phyloP scores from a whole-genome alignment of 2,329 filamentous ascomycete species.

The Fusarium sp. region DNA sequence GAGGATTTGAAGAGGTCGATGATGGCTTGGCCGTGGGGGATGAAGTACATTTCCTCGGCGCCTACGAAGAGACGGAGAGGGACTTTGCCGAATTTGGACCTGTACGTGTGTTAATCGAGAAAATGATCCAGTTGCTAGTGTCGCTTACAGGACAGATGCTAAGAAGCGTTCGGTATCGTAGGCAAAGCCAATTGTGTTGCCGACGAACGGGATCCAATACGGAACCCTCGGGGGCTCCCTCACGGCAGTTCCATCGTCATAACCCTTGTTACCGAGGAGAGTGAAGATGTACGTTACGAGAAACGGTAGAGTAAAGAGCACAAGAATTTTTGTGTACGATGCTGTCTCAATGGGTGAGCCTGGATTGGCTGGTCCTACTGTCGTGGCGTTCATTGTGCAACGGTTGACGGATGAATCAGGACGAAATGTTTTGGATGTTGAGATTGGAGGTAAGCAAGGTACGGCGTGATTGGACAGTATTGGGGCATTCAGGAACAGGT shows the following conservation, averaged over 20 bases:
- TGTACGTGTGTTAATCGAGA: neutral
- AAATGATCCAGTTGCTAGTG: accelerated
- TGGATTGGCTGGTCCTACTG: neutral
- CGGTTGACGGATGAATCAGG: neutral
- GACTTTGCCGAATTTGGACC: slow-evolving; percentile 32
- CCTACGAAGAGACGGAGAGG: slow-evolving; percentile 31
- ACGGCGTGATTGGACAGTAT: neutral
- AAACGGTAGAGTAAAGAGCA: slow-evolving; percentile 2
- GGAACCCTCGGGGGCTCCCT: slow-evolving; percentile 30
- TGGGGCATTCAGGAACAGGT: no score
- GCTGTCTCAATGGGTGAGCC: neutral
- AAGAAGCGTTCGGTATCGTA: slow-evolving; percentile 31
- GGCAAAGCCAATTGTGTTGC: slow-evolving; percentile 30
- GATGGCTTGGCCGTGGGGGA: slow-evolving; percentile 29
- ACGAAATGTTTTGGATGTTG: no score
- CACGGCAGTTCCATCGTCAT: neutral
- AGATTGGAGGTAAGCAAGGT: neutral
- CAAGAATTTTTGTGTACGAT: neutral
- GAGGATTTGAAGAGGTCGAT: slow-evolving; percentile 29
- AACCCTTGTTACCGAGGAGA: slow-evolving; percentile 3
- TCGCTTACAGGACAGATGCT: slow-evolving; percentile 16
- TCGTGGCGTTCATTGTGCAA: slow-evolving; percentile 12
- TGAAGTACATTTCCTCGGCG: slow-evolving; percentile 34
- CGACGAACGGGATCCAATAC: slow-evolving; percentile 30
- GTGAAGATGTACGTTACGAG: slow-evolving; percentile 24